Percentiles rank a stretch among this genome's conserved stretches.
Evolutionary conservation across 2,329 filamentous ascomycete species (phyloP).

Genomic region (Coniochaeta prunicola): DNA sequence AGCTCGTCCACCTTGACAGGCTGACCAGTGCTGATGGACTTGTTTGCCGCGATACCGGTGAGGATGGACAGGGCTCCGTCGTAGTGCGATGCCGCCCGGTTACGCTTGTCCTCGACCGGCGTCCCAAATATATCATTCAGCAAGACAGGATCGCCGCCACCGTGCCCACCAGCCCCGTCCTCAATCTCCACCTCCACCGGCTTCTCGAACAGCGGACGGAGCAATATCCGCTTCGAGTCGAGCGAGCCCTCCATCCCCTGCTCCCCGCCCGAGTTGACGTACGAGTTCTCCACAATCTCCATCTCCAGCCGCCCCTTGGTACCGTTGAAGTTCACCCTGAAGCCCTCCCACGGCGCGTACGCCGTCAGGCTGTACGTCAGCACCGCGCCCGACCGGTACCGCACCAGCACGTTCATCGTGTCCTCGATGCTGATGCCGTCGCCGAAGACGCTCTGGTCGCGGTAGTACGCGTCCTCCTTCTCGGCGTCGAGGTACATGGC

Average conservation of each 20-base stretch:
- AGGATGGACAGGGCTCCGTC: conserved; percentile 53
- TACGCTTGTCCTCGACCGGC: conserved; percentile 41
- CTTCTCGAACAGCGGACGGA: conserved; percentile 49
- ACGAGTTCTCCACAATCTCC: conserved; percentile 55
- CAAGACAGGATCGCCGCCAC: conserved; percentile 51
- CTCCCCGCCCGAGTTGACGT: conserved; percentile 53
- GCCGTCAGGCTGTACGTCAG: conserved; percentile 53
- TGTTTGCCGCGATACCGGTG: conserved; percentile 53
- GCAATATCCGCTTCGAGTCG: conserved; percentile 38
- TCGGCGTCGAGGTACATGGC: conserved; percentile 55
- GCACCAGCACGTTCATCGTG: conserved; percentile 53
- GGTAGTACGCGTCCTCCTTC: conserved; percentile 54
- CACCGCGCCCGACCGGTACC: conserved; percentile 48
- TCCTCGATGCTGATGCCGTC: conserved; percentile 60
- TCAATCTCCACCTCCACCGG: conserved; percentile 46
- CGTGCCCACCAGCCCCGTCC: conserved; percentile 47
- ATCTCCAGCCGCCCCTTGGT: conserved; percentile 52
- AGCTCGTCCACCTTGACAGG: conserved; percentile 49
- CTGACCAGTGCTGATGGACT: conserved; percentile 48
- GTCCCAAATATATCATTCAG: conserved; percentile 51
- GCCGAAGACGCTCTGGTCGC: conserved; percentile 55
- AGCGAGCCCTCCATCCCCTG: conserved; percentile 46
- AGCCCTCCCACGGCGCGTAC: conserved; percentile 57
- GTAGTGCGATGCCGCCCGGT: conserved; percentile 49
- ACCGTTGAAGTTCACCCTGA: conserved; percentile 50